phyloP scores from a whole-genome alignment of 768 basidiomycete species.

The Lactarius sp. region DNA sequence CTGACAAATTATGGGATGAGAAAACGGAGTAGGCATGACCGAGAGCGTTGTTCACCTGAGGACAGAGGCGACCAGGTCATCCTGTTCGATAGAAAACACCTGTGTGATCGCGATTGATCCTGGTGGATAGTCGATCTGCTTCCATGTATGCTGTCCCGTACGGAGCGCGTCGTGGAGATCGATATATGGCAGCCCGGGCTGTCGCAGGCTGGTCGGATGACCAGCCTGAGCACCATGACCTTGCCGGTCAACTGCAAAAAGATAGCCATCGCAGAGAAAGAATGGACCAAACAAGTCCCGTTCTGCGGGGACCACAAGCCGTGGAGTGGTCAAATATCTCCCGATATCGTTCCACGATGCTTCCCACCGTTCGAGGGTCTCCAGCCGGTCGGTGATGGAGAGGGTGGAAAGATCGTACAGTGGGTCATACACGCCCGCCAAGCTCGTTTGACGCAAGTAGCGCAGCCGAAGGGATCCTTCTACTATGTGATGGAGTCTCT shows the following conservation, averaged over 20 bases:
- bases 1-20: neutral
- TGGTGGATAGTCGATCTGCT: slow-evolving; percentile 14
- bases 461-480: slow-evolving; percentile 6
- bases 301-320: slow-evolving; percentile 9
- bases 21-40: neutral
- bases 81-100: slow-evolving; percentile 12
- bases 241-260: slow-evolving; percentile 16
- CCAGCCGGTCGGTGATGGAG: slow-evolving; percentile 3
- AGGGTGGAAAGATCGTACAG: neutral
- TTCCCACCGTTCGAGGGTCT: slow-evolving; percentile 15
- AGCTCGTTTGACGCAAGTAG: neutral
- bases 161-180: slow-evolving; percentile 16
- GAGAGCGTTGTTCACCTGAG: slow-evolving; percentile 10
- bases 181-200: slow-evolving; percentile 5
- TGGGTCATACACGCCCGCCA: slow-evolving; percentile 8
- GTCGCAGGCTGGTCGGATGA: neutral
- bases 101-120: slow-evolving; percentile 17
- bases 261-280: slow-evolving; percentile 16
- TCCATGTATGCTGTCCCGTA: slow-evolving; percentile 4
- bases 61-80: slow-evolving; percentile 21
- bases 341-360: slow-evolving; percentile 7
- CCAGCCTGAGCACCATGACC: neutral
- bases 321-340: neutral
- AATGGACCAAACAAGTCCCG: slow-evolving; percentile 15
- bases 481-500: neutral